A percentile compares a stretch with the other conserved stretches of the same genome.
phyloP scores from a whole-genome alignment of 129 eudicot species.

The Helianthus tuberosus region DNA sequence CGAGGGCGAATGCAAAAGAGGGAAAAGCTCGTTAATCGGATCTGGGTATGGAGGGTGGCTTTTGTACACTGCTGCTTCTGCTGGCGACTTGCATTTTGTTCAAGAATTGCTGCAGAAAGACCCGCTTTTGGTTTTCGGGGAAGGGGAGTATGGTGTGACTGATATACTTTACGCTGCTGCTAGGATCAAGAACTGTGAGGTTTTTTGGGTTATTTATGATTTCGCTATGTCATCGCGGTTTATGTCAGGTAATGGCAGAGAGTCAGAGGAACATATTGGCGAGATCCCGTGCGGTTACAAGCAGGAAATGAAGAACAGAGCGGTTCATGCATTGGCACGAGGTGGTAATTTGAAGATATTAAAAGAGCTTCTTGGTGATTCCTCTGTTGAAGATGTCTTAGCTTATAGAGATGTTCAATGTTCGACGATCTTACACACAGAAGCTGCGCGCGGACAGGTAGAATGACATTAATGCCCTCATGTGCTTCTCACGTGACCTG shows the following conservation, averaged over 20 bases:
- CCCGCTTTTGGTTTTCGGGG: constrained; percentile 91
- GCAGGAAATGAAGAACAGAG: constrained; percentile 87
- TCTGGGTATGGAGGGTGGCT: constrained; percentile 98
- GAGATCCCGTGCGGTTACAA: constrained; percentile 72
- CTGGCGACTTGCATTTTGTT: constrained; percentile 78
- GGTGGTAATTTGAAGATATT: constrained; percentile 77
- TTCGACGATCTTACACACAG: constrained; percentile 81
- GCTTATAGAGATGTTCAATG: constrained; percentile 66
- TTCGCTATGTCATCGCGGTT: constrained; percentile 72
- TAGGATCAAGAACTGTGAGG: constrained; percentile 70
- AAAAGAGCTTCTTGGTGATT: constrained; percentile 69
- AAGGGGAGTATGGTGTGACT: constrained; percentile 93
- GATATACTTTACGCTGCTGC: constrained; percentile 93
- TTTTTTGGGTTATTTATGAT: constrained; percentile 68
- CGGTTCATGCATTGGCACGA: constrained; percentile 90
- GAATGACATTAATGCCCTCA: too few species aligned
- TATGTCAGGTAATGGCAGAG: constrained; percentile 42
- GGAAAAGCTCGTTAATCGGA: constrained; percentile 56
- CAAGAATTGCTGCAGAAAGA: constrained; percentile 58
- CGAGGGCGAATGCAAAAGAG: constrained; percentile 70
- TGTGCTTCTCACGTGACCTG: too few species aligned
- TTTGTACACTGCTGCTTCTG: constrained; percentile 86
- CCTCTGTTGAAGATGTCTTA: constrained; percentile 53
- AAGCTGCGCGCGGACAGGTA: constrained; percentile 91
- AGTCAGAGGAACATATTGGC: constrained; percentile 44